These are phyloP conservation scores for Lyophyllum shimeji DNA, from an alignment of 768 basidiomycete species.

Conservation along the genomic window DNA sequence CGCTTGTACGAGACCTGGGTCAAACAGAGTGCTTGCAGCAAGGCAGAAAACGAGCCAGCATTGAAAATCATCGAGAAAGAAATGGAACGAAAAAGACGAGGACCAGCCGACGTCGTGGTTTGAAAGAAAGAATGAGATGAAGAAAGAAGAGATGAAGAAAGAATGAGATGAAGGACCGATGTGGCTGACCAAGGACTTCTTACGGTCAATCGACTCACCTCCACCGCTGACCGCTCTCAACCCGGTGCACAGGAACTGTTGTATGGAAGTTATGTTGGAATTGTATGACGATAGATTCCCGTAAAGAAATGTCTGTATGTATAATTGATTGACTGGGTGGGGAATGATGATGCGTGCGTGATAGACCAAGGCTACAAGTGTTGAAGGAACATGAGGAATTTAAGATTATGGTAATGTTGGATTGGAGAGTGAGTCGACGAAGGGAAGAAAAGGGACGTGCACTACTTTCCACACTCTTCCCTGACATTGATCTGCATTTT, in stretches of 20 bases:
- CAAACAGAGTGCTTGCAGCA: constrained; percentile 31
- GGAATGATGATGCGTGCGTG: constrained; percentile 40
- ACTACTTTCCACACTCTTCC: constrained; percentile 46
- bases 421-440: constrained; percentile 14
- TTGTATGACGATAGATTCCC: neutral
- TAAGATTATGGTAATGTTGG: constrained; percentile 29
- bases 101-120: constrained; percentile 20
- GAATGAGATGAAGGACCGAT: neutral
- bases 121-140: neutral
- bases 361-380: constrained; percentile 25
- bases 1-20: constrained; percentile 32
- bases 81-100: constrained; percentile 12
- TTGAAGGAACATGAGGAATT: constrained; percentile 12
- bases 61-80: constrained; percentile 23
- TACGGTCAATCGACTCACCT: too few relatives aligned
- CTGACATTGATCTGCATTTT: constrained; percentile 17
- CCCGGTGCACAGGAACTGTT: neutral
- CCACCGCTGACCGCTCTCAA: too few relatives aligned
- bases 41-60: constrained; percentile 21
- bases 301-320: constrained; percentile 27
- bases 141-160: neutral
- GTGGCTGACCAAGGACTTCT: constrained; percentile 2
- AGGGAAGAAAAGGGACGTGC: constrained; percentile 40
- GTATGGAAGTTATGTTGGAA: neutral
- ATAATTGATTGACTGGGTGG: constrained; percentile 25